Base-by-base conservation (phyloP, 2,329 filamentous ascomycete species). In the Sporothrix curviconia region DNA sequence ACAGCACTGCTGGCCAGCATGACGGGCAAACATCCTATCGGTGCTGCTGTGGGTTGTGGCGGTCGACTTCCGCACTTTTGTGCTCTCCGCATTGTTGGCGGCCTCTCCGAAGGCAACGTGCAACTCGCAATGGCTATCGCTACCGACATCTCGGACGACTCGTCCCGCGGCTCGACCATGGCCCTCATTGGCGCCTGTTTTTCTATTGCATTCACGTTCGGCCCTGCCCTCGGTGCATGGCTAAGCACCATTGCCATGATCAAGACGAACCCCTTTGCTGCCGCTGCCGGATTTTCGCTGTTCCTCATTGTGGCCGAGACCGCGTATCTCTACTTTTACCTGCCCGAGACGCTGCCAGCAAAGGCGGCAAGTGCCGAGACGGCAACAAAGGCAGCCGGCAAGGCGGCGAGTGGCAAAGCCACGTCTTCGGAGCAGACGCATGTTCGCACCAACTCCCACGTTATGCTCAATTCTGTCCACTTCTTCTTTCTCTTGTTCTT, bases 81-180 rank as follows among this genome's bases (percentile, higher is more conserved):
- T 99, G 30, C 89, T 91, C n/a, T 95, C 90, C 85, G 94, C 52
- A 75, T 99, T 2, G 89, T 99, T 1, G 94, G 94, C 24, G 94
- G 94, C 0, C 73, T 99, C 63, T 96, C 92, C 57, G 94, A 99
- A 75, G 94, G 94, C 61, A 99, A 99, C 66, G 89, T 99, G 3
- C 94, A 99, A 75, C 79, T 99, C 14, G 92, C 94, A 4, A 94
- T 92, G 62, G 92, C 94, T 42, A 97, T 99, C 70, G 94, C 94
- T 17, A 94, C 92, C 39, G 94, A 99, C 70, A 92, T 99, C 63
- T 95, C 90, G 43, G 91, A 95, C 66, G 87, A 92, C 64, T 80
- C 82, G 58, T 87, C 86, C 66, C 84, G 94, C 28, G 90, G 92
- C 22, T 85, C 90, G 19, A 96, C 94, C 42, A 96, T 99, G 90